Evolutionary conservation across 257 asterid genomes (phyloP), one percentile per base, ranked within the genome.

Genomic region (Solanum chiquidenum): DNA sequence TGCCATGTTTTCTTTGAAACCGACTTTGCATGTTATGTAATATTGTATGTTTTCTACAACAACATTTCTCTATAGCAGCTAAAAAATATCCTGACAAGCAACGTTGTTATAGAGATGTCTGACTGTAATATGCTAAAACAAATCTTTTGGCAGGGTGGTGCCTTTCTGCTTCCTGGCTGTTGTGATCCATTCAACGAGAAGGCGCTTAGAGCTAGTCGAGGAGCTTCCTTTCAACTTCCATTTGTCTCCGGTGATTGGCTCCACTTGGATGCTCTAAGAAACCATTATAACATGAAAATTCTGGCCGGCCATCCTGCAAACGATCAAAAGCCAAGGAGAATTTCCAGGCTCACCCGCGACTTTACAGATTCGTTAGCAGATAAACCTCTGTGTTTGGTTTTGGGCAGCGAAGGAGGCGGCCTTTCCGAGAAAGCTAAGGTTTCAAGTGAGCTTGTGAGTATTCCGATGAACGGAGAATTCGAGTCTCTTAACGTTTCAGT

Each of bases 121-220:
- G 42, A 33, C n/a, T 31, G 3, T 71, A 31, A 14, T 29, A 31
- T 69, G 76, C n/a, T 31, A 31, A 69, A 29, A 14, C 40, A 31
- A 31, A 31, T 82, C 82, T 37, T 87, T 84, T 86, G 80, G 77
- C 88, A 97, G 99, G 96, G 92, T 33, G 99, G 99, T 6, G 94
- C 94, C 49, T 93, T 93, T 89, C 92, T 97, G 68, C 98, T 97
- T 77, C 95, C 98, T 12, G 98, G 98, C 11, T 97, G 99, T 87
- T 97, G 99, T 87, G 99, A 97, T 87, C 99, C 99, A 71, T 96
- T 97, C 96, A 97, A 97, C 37, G 99, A 97, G 83, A 97, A 97
- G 90, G 97, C 95, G n/a, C 90, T 96, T 35, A 89, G 99, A 87
- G 99, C 99, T 40, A 91, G 98, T 87, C 93, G 99, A 37, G 99